Evolutionary conservation across 2,329 filamentous ascomycete species (phyloP), one percentile per base, ranked within the genome.

Genomic region (Diaporthe nobilis): DNA sequence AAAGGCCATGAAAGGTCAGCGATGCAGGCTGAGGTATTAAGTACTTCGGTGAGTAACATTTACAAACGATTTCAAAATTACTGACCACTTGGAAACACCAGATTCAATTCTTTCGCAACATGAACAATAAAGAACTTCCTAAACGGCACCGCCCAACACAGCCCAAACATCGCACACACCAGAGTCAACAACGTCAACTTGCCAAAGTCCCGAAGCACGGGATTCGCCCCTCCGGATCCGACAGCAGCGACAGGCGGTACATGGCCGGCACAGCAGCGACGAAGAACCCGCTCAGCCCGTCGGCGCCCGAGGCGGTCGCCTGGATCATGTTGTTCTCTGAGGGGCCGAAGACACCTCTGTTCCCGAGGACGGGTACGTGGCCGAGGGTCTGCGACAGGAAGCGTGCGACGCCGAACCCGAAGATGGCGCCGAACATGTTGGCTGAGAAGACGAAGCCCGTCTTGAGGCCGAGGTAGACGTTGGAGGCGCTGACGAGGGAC

Each of bases 401-500:
- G 8, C 53, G 53, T 7, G 53, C 28, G 53, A 34, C 53, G 28
- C 53, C 53, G 28, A 57, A 34, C 7, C 53, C 28, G 28, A 57
- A 57, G 8, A 57, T 57, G 17, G 53, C 53, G 2, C 53, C 53
- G 53, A 57, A 57, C 53, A 57, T 57, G 53, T 57, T 57, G 8
- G 53, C 53, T 9, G 53, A 34, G 53, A 57, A 57, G 53, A 53
- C 51, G n/a, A 53, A 53, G 51, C 51, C 51, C n/a, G n/a, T 53
- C 51, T 53, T 28, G 51, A 53, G 51, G 1, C 51, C 51, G 51
- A 53, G 51, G 51, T 28, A 53, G 51, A 53, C 51, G 51, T 53
- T 53, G 28, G 53, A 57, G 7, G 53, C 28, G 53, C 53, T 57
- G 13, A 57, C 53, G 53, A 57, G 28, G 7, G 53, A 57, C 1